Conservation (phyloP, 225 moss, liverwort and hornwort species). For the Marchantia polymorpha region DNA sequence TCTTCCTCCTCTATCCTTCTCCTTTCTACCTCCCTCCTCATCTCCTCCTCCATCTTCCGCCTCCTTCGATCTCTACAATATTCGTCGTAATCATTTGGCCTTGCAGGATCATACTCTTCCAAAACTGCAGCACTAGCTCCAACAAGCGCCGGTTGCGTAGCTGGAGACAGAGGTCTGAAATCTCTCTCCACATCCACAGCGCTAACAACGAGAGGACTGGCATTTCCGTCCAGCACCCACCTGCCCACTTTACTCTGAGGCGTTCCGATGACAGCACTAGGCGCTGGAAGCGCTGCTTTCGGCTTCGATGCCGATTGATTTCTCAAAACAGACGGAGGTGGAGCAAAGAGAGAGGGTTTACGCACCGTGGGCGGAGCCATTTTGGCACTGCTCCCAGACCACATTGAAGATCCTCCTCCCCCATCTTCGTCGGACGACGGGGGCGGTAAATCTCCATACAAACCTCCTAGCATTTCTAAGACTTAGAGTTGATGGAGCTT, state of each 20-base stretch:
- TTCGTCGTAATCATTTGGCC: constrained; percentile 96
- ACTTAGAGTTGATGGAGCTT: not conserved
- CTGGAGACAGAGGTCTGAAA: constrained; percentile 43
- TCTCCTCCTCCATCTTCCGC: constrained; percentile 90
- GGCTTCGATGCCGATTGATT: constrained; percentile 66
- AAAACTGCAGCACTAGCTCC: constrained; percentile 81
- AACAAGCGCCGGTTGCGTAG: constrained; percentile 66
- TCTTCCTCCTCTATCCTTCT: constrained; percentile 85
- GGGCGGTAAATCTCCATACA: constrained; percentile 97
- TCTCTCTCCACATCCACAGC: constrained; percentile 32
- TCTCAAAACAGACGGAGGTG: constrained; percentile 83
- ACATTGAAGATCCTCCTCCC: constrained; percentile 52
- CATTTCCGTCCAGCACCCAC: constrained; percentile 55
- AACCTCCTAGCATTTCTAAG: constrained; percentile 78
- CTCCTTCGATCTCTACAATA: constrained; percentile 86
- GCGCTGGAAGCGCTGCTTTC: constrained; percentile 24
- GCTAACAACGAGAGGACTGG: constrained; percentile 32
- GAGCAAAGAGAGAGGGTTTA: constrained; percentile 72
- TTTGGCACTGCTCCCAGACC: constrained; percentile 74
- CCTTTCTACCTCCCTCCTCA: constrained; percentile 85
- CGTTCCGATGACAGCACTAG: not conserved
- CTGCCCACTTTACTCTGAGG: constrained; percentile 31
- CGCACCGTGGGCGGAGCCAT: constrained; percentile 83
- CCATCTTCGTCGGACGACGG: constrained; percentile 88
- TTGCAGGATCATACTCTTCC: constrained; percentile 93